Evolutionary conservation across 179 eudicot genomes (phyloP), one percentile per base, ranked within the genome.

Genomic region (Beta lomatogona): DNA sequence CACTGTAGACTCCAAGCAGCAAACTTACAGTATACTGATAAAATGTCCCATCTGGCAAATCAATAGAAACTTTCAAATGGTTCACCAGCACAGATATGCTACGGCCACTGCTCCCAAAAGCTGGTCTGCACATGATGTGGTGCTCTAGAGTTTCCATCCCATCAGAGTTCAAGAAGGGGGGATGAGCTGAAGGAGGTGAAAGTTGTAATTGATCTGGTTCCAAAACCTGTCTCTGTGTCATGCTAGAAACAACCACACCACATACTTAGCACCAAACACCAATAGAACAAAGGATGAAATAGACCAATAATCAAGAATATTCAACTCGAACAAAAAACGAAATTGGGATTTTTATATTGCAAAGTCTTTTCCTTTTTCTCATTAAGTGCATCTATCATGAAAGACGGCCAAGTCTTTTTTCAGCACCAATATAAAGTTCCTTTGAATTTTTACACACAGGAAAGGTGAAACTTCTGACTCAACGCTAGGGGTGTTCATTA

Each of bases 41-140:
- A 67, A 92, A 93, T 55, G 83, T 58, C 55, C 44, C 78, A 45
- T 91, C 89, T 16, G 82, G 69, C 46, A 82, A 82, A 6, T 77
- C 53, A 19, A 89, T 63, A 19, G 77, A 68, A 57, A 89, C 94
- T 80, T 89, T 86, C 60, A 92, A 91, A 65, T 89, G 92, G 77
- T 93, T 93, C 19, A 87, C 88, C 9, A 89, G 71, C 77, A 93
- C 81, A 3, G 82, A 73, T 78, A 93, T 88, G 53, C 28, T 81
- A 68, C 86, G 83, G 53, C 99, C 99, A 82, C 75, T 74, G 58
- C 78, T 90, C 74, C 99, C 99, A 87, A 84, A 81, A 64, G 91
- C 99, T 63, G 89, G 93, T 83, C 99, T 88, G 73, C 83, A 78
- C 75, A 92, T 90, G 28, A 93, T 75, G 5, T 88, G 81, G 82